Base-by-base conservation (phyloP, 257 asterid species). In the Haberlea rhodopensis region DNA sequence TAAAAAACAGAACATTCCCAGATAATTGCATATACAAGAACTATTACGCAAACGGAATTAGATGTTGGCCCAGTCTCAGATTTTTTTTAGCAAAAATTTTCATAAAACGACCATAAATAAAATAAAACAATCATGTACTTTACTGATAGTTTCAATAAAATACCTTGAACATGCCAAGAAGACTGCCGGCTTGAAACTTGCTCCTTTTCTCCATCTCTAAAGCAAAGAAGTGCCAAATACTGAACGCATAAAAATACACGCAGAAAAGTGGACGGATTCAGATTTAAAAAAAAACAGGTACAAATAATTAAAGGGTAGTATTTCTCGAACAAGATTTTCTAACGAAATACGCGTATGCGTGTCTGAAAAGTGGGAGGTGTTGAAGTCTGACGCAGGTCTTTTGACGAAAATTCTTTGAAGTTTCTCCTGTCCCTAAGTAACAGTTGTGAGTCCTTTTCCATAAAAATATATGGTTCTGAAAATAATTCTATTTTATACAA, bases 91-190 rank as follows among this genome's bases (percentile, higher is more conserved):
- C 22, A 22, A 13, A 54, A 48, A 13, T 59, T 22, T 51, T 1
- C 40, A 13, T 3, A 71, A 28, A 66, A 49, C 18, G 63, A 58
- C 23, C 1, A 16, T 28, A 65, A n/a, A 13, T 2, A 5, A 6
- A 61, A 6, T 28, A 10, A 48, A 55, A 8, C 20, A 69, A 72
- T 45, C 29, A 22, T 23, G 21, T 27, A 64, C 43, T 51, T 54
- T 22, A 18, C 25, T 29, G 25, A 74, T 1, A 63, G 23, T 51
- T 40, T 19, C 8, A 43, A 72, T 68, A 65, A 71, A n/a, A 65
- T 69, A 79, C 87, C 84, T 79, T 76, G 80, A 81, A 71, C 51
- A 54, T n/a, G 63, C 76, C 67, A 66, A 79, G 60, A 71, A 72
- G 65, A 61, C 77, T 46, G 75, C 63, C 45, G 68, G 68, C 63